phyloP scores from a whole-genome alignment of 1,284 basidiomycete species.

The Puccinia horiana region DNA sequence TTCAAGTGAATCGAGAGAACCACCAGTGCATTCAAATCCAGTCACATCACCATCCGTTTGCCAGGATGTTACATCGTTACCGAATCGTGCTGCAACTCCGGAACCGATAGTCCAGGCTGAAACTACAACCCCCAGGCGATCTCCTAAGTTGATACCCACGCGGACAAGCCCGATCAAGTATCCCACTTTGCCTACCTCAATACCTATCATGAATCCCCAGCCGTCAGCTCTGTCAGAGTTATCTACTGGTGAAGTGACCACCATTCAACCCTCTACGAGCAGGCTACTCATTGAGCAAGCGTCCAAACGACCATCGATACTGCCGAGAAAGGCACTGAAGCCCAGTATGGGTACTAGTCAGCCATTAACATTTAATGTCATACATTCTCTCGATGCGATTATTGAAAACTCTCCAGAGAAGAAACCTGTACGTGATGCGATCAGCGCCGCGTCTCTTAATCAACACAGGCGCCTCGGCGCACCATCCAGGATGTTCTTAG shows the following conservation, averaged over 20 bases:
- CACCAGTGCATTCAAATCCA: not conserved
- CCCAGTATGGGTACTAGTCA: slow-evolving; percentile 34
- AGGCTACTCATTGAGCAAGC: slow-evolving; percentile 11
- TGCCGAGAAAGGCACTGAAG: slow-evolving; percentile 43
- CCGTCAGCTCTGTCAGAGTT: not conserved
- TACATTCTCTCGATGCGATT: slow-evolving; percentile 32
- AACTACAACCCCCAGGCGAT: slow-evolving; percentile 21
- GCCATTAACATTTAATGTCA: slow-evolving; percentile 14
- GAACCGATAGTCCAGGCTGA: not conserved
- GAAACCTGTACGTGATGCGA: slow-evolving; percentile 27
- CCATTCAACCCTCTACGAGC: not conserved
- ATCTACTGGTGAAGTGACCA: not conserved
- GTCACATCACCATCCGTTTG: not conserved
- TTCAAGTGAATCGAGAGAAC: not conserved
- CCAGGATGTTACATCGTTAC: not conserved
- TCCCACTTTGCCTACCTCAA: slow-evolving; percentile 42
- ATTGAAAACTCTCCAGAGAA: slow-evolving; percentile 45
- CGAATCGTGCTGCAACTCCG: slow-evolving; percentile 9
- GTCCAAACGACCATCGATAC: slow-evolving; percentile 39
- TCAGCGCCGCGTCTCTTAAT: slow-evolving; percentile 39
- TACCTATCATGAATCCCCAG: slow-evolving; percentile 29
- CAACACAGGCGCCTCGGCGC: slow-evolving; percentile 1
- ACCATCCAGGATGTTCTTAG: slow-evolving; percentile 40
- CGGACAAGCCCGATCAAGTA: slow-evolving; percentile 46
- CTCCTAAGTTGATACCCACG: slow-evolving; percentile 26